Conservation (phyloP, 148 eudicot species). For the Tetragonia tetragonoides region DNA sequence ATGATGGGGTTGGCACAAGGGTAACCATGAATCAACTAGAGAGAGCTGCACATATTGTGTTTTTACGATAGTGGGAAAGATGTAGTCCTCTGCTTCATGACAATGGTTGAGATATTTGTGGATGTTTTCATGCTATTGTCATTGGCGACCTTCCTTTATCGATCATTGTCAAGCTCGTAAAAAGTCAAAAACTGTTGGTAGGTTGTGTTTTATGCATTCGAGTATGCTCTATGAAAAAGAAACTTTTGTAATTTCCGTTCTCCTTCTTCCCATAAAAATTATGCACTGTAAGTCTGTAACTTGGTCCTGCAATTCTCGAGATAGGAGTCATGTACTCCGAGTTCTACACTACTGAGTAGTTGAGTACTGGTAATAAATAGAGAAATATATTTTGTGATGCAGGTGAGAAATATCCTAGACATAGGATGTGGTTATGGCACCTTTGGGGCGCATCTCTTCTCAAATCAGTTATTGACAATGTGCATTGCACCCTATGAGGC, state of each 20-base stretch:
- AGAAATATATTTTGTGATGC: constrained; percentile 29
- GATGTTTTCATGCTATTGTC: neutral
- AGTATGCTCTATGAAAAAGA: neutral
- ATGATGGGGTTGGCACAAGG: too few species aligned
- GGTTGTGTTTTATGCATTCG: neutral
- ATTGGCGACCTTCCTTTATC: neutral
- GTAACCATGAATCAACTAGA: too few species aligned
- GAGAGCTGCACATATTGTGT: too few species aligned
- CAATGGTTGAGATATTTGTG: neutral
- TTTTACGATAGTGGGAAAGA: too few species aligned
- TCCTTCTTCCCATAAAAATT: neutral
- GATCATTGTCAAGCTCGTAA: neutral
- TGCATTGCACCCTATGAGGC: constrained; percentile 88
- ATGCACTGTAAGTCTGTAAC: too few species aligned
- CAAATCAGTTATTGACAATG: constrained; percentile 73
- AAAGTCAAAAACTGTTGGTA: neutral
- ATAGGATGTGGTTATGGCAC: constrained; percentile 97
- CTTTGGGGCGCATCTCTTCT: constrained; percentile 88
- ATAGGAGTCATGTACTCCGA: neutral
- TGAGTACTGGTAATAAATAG: neutral
- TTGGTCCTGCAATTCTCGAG: neutral
- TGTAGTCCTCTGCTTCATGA: neutral
- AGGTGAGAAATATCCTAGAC: constrained; percentile 86
- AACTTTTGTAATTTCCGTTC: neutral
- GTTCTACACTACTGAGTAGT: neutral